These are phyloP conservation scores for Zygosaccharomyces pseudobailii DNA, from an alignment of 1,139 yeast species.

Conservation along the genomic window DNA sequence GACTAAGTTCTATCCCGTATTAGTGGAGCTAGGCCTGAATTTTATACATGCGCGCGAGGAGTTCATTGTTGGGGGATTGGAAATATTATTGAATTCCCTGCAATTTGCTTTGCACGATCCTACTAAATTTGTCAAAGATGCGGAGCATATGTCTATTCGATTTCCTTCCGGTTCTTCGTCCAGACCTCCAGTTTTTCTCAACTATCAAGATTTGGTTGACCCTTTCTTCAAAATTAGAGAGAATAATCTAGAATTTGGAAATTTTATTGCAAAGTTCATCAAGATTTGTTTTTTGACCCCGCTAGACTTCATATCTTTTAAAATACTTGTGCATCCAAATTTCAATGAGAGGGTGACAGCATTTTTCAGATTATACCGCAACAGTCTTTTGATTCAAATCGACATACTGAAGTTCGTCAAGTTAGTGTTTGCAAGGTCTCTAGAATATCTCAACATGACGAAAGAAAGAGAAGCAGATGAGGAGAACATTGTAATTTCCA, in stretches of 20 bases:
- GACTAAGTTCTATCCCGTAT: slow-evolving; percentile 5
- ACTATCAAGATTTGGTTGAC: slow-evolving; percentile 12
- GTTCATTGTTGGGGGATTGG: slow-evolving; percentile 22
- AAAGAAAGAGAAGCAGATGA: slow-evolving; percentile 3
- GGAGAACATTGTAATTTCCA: background rate
- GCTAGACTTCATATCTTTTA: slow-evolving; percentile 18
- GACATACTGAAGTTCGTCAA: slow-evolving; percentile 33
- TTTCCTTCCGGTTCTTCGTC: slow-evolving; percentile 2
- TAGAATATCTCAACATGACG: slow-evolving; percentile 11
- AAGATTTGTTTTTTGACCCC: slow-evolving; percentile 24
- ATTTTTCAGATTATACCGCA: slow-evolving; percentile 29
- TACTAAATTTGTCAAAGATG: slow-evolving; percentile 6
- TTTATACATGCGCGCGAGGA: slow-evolving; percentile 12
- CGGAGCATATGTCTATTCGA: slow-evolving; percentile 6
- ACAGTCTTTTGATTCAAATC: slow-evolving; percentile 32
- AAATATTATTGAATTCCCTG: slow-evolving; percentile 20
- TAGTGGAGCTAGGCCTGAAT: slow-evolving; percentile 5
- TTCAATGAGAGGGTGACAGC: slow-evolving; percentile 20
- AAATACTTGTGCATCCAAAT: slow-evolving; percentile 16
- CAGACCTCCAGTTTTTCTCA: slow-evolving; percentile 2
- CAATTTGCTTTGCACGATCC: slow-evolving; percentile 17
- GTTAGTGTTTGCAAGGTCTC: slow-evolving; percentile 20
- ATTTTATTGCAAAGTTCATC: slow-evolving; percentile 25
- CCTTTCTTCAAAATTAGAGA: slow-evolving; percentile 22
- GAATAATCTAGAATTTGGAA: slow-evolving; percentile 25